These are phyloP conservation scores for apple (Malus domestica) DNA, from an alignment of 306 rosid species.

Conservation along the genomic window DNA sequence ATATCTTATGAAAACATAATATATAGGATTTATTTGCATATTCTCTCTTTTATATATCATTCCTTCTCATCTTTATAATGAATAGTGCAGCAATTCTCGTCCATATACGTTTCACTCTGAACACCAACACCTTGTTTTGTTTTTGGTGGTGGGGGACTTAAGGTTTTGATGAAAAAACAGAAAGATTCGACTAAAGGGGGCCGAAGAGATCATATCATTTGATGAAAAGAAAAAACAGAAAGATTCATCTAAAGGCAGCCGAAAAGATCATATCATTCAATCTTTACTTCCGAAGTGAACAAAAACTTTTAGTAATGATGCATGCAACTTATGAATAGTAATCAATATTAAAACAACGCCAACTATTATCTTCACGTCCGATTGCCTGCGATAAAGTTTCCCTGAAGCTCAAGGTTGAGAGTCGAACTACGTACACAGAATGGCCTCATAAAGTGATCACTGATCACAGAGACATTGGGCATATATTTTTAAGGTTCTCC, in stretches of 20 bases:
- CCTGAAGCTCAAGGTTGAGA: not conserved
- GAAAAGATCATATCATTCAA: not conserved
- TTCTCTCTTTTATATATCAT: not conserved
- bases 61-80: not conserved
- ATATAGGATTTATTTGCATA: conserved; percentile 2
- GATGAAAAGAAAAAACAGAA: too few relatives aligned
- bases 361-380: too few relatives aligned
- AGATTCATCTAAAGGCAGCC: conserved; percentile 2
- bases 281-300: not conserved
- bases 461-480: not conserved
- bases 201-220: not conserved
- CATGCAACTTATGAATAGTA: not conserved
- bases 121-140: not conserved
- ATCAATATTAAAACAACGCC: too few relatives aligned
- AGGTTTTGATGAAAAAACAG: too few relatives aligned
- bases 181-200: not conserved
- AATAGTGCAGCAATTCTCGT: conserved; percentile 12
- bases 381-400: not conserved
- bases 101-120: conserved; percentile 14
- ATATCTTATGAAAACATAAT: not conserved
- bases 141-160: not conserved
- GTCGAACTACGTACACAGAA: not conserved
- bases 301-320: not conserved
- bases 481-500: not conserved
- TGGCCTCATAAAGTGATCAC: not conserved